Evolutionary conservation across 345 rosid genomes (phyloP).

Genomic region (Hirschfeldia incana): DNA sequence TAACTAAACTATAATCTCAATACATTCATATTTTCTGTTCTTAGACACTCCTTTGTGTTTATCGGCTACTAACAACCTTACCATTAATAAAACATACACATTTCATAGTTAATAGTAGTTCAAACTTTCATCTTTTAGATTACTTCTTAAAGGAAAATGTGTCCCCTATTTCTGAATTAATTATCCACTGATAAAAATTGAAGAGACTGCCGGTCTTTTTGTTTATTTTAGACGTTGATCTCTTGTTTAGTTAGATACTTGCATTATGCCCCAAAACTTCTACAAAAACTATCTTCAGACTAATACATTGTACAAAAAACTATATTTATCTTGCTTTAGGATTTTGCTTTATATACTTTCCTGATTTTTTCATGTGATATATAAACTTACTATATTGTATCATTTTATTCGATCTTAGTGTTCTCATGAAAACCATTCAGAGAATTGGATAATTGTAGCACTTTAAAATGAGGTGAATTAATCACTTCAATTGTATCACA

Average conservation of each 20-base stretch:
- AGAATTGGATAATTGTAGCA: background rate
- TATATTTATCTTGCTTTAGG: background rate
- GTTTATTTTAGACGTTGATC: background rate
- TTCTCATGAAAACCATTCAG: background rate
- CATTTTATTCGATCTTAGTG: background rate
- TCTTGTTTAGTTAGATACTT: background rate
- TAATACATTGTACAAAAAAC: background rate
- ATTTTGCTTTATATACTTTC: background rate
- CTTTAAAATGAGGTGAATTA: background rate
- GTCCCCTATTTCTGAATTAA: too few species aligned
- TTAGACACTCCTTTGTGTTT: too few species aligned
- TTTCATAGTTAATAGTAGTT: too few species aligned
- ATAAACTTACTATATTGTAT: background rate
- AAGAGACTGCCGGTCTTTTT: background rate
- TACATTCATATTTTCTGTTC: too few species aligned
- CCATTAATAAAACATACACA: too few species aligned
- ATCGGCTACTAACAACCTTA: too few species aligned
- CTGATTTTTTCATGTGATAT: background rate
- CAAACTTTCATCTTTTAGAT: too few species aligned
- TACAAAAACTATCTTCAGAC: background rate
- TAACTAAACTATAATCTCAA: too few species aligned
- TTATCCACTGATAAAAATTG: background rate
- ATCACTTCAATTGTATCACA: background rate
- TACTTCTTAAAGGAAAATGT: too few species aligned
- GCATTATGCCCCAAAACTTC: background rate